These are phyloP conservation scores for Tuber microsphaerosporum DNA, from an alignment of 495 filamentous ascomycete species.

Conservation along the genomic window DNA sequence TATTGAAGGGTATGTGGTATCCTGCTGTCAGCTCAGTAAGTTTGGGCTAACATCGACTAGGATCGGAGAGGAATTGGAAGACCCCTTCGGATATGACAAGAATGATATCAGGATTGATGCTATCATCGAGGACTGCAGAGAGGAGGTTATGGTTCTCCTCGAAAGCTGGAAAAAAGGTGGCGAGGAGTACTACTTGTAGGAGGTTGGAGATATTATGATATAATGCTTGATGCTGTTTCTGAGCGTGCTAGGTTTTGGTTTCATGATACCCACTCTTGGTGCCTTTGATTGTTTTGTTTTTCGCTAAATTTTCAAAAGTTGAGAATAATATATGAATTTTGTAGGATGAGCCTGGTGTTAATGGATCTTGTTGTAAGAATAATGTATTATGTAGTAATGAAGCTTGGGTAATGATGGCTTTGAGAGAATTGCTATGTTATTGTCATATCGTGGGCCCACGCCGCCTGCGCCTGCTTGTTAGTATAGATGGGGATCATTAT, in stretches of 20 bases:
- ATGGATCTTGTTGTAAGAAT: neutral
- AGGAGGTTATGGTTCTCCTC: slow-evolving; percentile 58
- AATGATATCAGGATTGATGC: slow-evolving; percentile 77
- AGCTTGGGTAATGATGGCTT: neutral
- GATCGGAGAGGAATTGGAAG: slow-evolving; percentile 66
- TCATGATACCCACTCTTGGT: neutral
- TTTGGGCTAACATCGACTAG: slow-evolving; percentile 33
- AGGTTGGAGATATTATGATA: neutral
- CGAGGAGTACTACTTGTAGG: slow-evolving; percentile 32
- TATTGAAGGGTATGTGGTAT: slow-evolving; percentile 51
- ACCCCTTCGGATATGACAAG: slow-evolving; percentile 67
- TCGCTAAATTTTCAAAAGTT: neutral
- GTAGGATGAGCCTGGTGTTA: neutral
- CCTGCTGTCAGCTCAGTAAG: neutral
- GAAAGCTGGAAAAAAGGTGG: slow-evolving; percentile 54
- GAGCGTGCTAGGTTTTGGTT: neutral
- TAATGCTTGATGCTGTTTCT: neutral
- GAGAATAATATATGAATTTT: neutral
- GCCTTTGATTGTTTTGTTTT: neutral
- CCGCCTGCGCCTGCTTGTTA: neutral
- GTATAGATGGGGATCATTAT: neutral
- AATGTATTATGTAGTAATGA: neutral
- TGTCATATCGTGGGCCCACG: neutral
- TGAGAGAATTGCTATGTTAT: neutral
- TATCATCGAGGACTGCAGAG: slow-evolving; percentile 59